These are phyloP conservation scores for Ilyonectria mors-panacis DNA, from an alignment of 2,329 filamentous ascomycete species.

Conservation along the genomic window DNA sequence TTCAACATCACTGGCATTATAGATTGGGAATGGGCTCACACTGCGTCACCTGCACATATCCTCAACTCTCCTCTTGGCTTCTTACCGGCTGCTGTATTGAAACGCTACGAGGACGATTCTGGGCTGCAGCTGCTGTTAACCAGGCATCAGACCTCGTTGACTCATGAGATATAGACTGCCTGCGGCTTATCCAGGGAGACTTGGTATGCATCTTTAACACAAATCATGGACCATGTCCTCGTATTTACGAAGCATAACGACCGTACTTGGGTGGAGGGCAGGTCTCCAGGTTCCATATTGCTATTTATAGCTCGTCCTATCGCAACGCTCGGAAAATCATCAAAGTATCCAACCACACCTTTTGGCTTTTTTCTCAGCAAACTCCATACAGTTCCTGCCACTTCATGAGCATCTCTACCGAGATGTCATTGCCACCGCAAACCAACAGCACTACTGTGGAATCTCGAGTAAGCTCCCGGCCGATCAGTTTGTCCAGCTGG, in stretches of 20 bases:
- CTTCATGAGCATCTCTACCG: conserved; percentile 49
- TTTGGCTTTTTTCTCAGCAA: background rate
- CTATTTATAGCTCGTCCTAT: background rate
- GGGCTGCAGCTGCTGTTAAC: conserved; percentile 38
- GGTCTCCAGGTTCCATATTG: background rate
- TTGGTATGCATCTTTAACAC: too few species aligned
- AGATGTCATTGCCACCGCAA: conserved; percentile 53
- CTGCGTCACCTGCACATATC: conserved; percentile 53
- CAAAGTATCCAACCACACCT: background rate
- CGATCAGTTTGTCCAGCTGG: conserved; percentile 35
- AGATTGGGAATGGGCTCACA: conserved; percentile 60
- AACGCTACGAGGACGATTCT: conserved; percentile 52
- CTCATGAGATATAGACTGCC: background rate
- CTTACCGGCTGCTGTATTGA: conserved; percentile 54
- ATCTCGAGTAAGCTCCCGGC: conserved; percentile 40
- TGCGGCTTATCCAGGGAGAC: too few species aligned
- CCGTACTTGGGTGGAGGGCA: too few species aligned
- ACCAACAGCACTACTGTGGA: conserved; percentile 50
- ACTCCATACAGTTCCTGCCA: conserved; percentile 39
- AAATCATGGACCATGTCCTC: too few species aligned
- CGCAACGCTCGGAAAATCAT: conserved; percentile 7
- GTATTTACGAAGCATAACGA: too few species aligned
- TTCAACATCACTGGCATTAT: conserved; percentile 64
- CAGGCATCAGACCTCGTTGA: conserved; percentile 13
- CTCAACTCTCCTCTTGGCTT: conserved; percentile 61